Percentiles rank a stretch among this genome's conserved stretches.
These are phyloP conservation scores for Aphanomyces cochlioides DNA, from an alignment of 352 stramenopile species.

Conservation along the genomic window DNA sequence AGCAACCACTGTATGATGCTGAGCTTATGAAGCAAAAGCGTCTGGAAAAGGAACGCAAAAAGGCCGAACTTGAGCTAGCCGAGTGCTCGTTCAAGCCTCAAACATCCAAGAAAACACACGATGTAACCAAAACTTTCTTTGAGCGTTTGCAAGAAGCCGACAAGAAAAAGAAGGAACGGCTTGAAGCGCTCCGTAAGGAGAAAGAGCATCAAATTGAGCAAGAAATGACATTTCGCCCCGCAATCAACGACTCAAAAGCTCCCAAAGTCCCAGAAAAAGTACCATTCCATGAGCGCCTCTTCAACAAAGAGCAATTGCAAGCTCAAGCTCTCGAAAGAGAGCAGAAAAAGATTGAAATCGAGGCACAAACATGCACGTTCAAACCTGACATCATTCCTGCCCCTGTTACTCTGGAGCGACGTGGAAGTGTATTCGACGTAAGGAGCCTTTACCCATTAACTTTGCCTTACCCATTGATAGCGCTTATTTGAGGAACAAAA, in stretches of 20 bases:
- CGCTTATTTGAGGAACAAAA: conserved; percentile 77
- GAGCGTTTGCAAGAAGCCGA: conserved; percentile 69
- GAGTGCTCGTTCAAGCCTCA: conserved; percentile 53
- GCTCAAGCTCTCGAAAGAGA: conserved; percentile 59
- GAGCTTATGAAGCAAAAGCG: conserved; percentile 70
- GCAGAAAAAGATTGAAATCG: conserved; percentile 67
- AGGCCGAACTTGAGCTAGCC: conserved; percentile 56
- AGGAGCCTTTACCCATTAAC: background rate
- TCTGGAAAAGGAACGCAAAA: conserved; percentile 65
- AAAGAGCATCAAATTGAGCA: conserved; percentile 57
- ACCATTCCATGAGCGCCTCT: conserved; percentile 71
- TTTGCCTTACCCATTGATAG: conserved; percentile 33
- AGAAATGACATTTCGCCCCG: conserved; percentile 60
- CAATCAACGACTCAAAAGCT: conserved; percentile 40
- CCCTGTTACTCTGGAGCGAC: conserved; percentile 6
- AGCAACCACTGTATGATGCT: conserved; percentile 63
- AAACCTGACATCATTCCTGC: conserved; percentile 45
- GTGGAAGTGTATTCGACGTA: conserved; percentile 71
- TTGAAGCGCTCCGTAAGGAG: conserved; percentile 66
- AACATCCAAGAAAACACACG: conserved; percentile 33
- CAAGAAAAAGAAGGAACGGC: conserved; percentile 50
- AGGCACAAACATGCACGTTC: conserved; percentile 58
- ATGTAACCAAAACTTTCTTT: conserved; percentile 39
- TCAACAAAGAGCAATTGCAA: conserved; percentile 73
- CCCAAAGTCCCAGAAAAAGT: conserved; percentile 39